phyloP scores from a whole-genome alignment of 1,284 basidiomycete genomes.

The Xerocomus minutiporus region DNA sequence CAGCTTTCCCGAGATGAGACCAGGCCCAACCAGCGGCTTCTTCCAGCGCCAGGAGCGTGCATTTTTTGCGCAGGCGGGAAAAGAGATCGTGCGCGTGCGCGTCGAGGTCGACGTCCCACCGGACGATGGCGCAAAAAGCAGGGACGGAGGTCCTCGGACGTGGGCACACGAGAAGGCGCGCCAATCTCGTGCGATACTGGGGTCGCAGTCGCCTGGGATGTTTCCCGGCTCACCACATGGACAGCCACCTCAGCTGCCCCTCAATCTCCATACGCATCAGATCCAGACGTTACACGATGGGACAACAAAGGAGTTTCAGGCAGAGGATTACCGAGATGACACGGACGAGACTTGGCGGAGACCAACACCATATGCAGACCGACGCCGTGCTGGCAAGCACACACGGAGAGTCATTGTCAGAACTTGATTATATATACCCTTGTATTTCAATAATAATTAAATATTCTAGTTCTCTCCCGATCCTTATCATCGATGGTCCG shows the following conservation, averaged over 20 bases:
- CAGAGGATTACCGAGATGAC: constrained; percentile 33
- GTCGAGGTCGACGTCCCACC: constrained; percentile 53
- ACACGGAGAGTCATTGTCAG: constrained; percentile 60
- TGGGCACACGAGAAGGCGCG: constrained; percentile 13
- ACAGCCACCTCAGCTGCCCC: constrained; percentile 37
- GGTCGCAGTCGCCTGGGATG: constrained; percentile 15
- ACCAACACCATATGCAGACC: constrained; percentile 63
- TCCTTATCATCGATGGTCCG: not conserved
- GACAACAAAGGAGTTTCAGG: constrained; percentile 39
- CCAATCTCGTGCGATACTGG: constrained; percentile 23
- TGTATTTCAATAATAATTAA: too few species aligned
- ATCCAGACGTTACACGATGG: constrained; percentile 34
- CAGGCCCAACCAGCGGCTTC: constrained; percentile 61
- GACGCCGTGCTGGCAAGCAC: constrained; percentile 68
- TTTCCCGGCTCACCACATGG: constrained; percentile 32
- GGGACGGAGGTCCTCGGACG: not conserved
- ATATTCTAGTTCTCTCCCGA: not conserved
- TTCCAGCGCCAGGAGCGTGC: constrained; percentile 69
- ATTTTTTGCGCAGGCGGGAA: constrained; percentile 70
- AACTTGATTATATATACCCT: constrained; percentile 31
- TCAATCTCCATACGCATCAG: constrained; percentile 38
- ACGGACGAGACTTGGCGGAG: constrained; percentile 62
- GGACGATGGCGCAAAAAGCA: not conserved
- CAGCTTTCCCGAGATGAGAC: constrained; percentile 45
- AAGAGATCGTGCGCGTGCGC: constrained; percentile 67